Percentiles rank a stretch among this genome's conserved stretches.
These are phyloP conservation scores for Zasmidium cellare DNA, from an alignment of 2,329 filamentous ascomycete genomes.

Conservation along the genomic window DNA sequence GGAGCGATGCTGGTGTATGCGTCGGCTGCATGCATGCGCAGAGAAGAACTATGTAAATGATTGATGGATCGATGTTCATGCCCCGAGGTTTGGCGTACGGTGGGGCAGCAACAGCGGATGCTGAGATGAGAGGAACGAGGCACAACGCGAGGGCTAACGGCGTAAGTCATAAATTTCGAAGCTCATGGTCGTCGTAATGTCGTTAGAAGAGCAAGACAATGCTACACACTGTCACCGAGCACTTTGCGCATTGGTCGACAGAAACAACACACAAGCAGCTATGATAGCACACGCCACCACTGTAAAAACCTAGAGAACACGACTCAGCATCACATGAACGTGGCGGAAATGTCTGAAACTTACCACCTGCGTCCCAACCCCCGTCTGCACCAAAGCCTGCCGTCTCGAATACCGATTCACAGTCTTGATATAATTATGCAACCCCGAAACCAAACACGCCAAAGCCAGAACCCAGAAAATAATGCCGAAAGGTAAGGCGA, in stretches of 20 bases:
- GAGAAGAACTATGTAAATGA: no score
- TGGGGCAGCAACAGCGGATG: no score
- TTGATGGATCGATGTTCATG: no score
- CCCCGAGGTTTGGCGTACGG: no score
- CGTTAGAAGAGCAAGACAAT: not conserved
- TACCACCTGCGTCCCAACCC: slow-evolving; percentile 87
- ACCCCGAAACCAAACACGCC: slow-evolving; percentile 72
- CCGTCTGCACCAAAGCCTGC: slow-evolving; percentile 83
- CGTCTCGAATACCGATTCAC: slow-evolving; percentile 79
- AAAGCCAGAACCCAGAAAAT: slow-evolving; percentile 85
- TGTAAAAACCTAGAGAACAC: slow-evolving; percentile 56
- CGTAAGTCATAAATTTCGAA: not conserved
- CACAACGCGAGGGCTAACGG: not conserved
- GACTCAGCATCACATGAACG: not conserved
- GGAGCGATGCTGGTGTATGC: no score
- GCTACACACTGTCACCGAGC: not conserved
- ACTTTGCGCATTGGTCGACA: slow-evolving; percentile 45
- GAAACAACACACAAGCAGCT: slow-evolving; percentile 63
- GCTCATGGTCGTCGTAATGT: not conserved
- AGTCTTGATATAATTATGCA: slow-evolving; percentile 82
- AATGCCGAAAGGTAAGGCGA: slow-evolving; percentile 80
- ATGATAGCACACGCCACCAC: slow-evolving; percentile 64
- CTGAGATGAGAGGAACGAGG: no score
- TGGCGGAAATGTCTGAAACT: slow-evolving; percentile 15
- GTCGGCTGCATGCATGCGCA: no score